Percentiles rank a stretch among this genome's conserved stretches.
These are phyloP conservation scores for Binderoboletus segoi DNA, from an alignment of 1,284 basidiomycete genomes.

Conservation along the genomic window DNA sequence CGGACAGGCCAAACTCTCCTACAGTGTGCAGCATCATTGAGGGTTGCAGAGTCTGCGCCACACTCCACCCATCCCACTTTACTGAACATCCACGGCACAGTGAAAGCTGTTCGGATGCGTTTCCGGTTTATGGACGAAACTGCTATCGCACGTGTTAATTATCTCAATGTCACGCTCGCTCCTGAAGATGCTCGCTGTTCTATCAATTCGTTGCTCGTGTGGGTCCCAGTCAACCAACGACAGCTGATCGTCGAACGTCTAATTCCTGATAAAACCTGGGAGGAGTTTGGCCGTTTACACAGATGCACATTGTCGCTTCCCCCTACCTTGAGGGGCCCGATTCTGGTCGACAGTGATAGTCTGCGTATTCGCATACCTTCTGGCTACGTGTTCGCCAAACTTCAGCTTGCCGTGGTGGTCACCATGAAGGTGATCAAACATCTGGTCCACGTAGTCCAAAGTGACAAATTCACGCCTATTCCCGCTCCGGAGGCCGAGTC, in stretches of 20 bases:
- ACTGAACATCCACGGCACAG: conserved; percentile 36
- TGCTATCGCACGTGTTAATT: conserved; percentile 50
- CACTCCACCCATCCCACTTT: conserved; percentile 15
- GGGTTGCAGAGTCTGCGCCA: conserved; percentile 13
- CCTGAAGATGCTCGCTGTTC: conserved; percentile 27
- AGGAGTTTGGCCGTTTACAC: conserved; percentile 73
- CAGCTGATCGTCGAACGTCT: conserved; percentile 30
- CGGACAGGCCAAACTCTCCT: conserved; percentile 53
- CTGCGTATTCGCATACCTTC: conserved; percentile 79
- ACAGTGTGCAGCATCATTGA: conserved; percentile 33
- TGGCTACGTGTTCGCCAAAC: conserved; percentile 74
- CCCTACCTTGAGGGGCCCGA: conserved; percentile 32
- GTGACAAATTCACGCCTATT: conserved; percentile 50
- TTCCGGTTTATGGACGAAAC: conserved; percentile 52
- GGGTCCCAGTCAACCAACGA: conserved; percentile 43
- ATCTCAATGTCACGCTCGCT: conserved; percentile 35
- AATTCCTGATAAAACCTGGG: conserved; percentile 58
- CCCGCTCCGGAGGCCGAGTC: conserved; percentile 65
- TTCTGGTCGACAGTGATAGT: conserved; percentile 64
- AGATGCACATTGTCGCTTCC: conserved; percentile 52
- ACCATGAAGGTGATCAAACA: conserved; percentile 72
- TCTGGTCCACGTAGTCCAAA: conserved; percentile 51
- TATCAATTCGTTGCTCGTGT: conserved; percentile 45
- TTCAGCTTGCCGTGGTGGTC: conserved; percentile 69
- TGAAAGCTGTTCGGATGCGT: conserved; percentile 50